Percentiles rank a stretch among this genome's conserved stretches.
phyloP scores from a whole-genome alignment of 2,329 filamentous ascomycete species.

The Diplodia scrobiculata region DNA sequence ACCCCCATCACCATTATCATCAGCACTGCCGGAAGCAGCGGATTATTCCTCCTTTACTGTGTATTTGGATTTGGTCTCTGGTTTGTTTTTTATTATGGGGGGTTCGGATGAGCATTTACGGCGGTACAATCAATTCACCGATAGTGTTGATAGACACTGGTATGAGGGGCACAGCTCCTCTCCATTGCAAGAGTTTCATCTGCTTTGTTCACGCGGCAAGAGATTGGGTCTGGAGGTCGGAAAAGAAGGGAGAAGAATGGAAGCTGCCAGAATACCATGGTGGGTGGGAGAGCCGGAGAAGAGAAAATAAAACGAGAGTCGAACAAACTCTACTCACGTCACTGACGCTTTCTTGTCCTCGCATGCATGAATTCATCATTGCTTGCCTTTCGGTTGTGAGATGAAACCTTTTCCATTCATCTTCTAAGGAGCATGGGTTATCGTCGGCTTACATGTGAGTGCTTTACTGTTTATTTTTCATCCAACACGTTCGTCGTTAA shows the following conservation, averaged over 20 bases:
- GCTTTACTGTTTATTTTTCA: no score
- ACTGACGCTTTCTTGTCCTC: neutral
- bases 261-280: neutral
- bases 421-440: neutral
- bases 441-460: no score
- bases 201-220: neutral
- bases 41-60: conserved; percentile 16
- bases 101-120: conserved; percentile 6
- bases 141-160: conserved; percentile 20
- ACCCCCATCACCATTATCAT: conserved; percentile 1
- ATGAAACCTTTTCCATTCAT: neutral
- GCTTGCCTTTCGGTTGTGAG: neutral
- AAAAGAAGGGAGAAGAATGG: neutral
- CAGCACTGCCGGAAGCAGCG: neutral
- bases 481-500: no score
- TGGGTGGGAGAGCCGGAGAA: neutral
- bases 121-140: neutral
- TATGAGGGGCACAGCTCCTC: neutral
- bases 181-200: neutral
- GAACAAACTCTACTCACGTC: neutral
- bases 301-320: neutral
- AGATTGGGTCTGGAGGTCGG: conserved; percentile 1
- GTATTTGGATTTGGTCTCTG: conserved; percentile 3
- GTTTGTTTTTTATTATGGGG: neutral
- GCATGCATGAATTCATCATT: neutral